Evolutionary conservation across 108 stramenopile genomes (phyloP), one percentile per base, ranked within the genome.

Genomic region (Skeletonema marinoi): DNA sequence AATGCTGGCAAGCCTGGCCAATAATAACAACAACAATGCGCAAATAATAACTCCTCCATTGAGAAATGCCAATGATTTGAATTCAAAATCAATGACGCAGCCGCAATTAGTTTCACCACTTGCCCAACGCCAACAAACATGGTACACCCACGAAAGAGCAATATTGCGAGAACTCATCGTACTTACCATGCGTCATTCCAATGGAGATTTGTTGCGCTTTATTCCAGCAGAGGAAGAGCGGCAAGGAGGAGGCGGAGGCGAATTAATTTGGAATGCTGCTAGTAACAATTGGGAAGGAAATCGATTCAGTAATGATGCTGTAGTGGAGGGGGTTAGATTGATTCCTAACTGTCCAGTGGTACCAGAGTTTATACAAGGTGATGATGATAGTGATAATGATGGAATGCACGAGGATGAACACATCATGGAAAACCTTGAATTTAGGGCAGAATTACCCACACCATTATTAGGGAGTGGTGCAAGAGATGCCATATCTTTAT

Each of bases 391-490:
- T 54, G 78, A 60, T 19, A 17, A 38, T 56, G 74, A 75, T 29
- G 56, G 58, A 16, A 31, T 13, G 19, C 56, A 39, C 2, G 19
- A 14, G 4, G 31, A 68, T n/a, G 21, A 42, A 39, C 25, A 21
- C n/a, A 41, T 32, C 3, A 32, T 48, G 39, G 72, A 73, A 12
- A 60, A 73, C 44, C 8, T 73, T 16, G 72, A 35, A 73, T 81
- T 81, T 35, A 44, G 60, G 9, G 48, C 80, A 7, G 33, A 54
- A 0, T 61, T 77, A 31, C 38, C 56, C 31, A 65, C 78, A 42
- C 81, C 91, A 2, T 54, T 79, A 17, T 67, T 94, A 32, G 87
- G 90, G 38, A 86, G 78, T 61, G 93, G 93, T 17, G 82, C 90
- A 1, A 65, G 74, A 4, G 92, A 95, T 81, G 94, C 94, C 13